Evolutionary conservation across 1,284 basidiomycete species (phyloP).

Genomic region (Heterobasidion parviporum): DNA sequence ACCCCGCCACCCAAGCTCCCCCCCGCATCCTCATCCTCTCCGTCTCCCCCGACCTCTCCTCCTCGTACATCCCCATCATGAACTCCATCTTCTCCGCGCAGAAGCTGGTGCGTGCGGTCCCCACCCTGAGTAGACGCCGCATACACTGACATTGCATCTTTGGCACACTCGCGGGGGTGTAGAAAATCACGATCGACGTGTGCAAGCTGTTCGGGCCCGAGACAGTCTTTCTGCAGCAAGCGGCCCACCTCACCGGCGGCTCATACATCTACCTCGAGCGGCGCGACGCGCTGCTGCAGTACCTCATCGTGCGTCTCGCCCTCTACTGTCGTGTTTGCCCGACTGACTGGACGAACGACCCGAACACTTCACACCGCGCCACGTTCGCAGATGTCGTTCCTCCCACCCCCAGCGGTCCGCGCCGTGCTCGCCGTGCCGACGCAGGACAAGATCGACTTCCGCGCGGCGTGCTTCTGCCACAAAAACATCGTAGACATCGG

Average conservation of each 20-base stretch:
- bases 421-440: slow-evolving; percentile 79
- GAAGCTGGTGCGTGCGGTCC: slow-evolving; percentile 62
- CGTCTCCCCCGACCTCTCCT: slow-evolving; percentile 82
- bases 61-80: slow-evolving; percentile 96
- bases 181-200: slow-evolving; percentile 96
- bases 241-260: slow-evolving; percentile 90
- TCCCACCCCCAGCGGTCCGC: slow-evolving; percentile 78
- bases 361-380: background rate
- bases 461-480: slow-evolving; percentile 98
- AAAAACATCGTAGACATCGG: slow-evolving; percentile 95
- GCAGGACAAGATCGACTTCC: slow-evolving; percentile 92
- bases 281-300: slow-evolving; percentile 79
- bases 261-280: slow-evolving; percentile 83
- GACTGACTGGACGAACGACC: background rate
- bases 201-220: slow-evolving; percentile 88
- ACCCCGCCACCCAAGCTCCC: slow-evolving; percentile 46
- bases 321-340: background rate
- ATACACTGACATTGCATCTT: too few species aligned
- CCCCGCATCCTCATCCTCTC: slow-evolving; percentile 88
- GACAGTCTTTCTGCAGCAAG: slow-evolving; percentile 96
- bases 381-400: slow-evolving; percentile 72
- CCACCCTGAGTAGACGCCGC: background rate
- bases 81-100: slow-evolving; percentile 99
- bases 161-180: background rate
- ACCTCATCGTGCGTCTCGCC: slow-evolving; percentile 61